Base-by-base conservation (phyloP, 768 basidiomycete genomes). In the Lentinus tigrinus region DNA sequence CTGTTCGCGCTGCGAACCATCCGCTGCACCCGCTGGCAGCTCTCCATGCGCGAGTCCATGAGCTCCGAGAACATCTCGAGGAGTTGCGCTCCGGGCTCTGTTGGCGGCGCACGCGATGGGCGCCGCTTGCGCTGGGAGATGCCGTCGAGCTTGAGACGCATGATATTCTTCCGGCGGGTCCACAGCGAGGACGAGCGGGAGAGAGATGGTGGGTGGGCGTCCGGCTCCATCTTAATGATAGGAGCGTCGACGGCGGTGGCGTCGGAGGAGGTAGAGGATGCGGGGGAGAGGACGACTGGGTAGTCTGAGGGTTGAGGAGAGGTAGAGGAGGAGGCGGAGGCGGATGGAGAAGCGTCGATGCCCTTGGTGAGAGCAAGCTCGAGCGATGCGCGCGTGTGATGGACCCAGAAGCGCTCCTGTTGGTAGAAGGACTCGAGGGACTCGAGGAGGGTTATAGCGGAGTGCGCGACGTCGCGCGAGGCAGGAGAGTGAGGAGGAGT, bases 31-130 rank as follows among this genome's bases (percentile, higher is more conserved):
- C 87, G 77, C 62, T 85, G 79, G 69, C 89, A 91, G 66, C 86
- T 89, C 70, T 89, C 88, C 80, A 91, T 84, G 54, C 89, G 80
- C 2, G 83, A 77, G 65, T 88, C 85, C 76, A 89, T 82, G 75
- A 91, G 84, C 58, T 82, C 80, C 56, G 85, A 85, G 66, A 87
- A 88, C 77, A 84, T 80, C 64, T 84, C 80, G 58, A 91, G 73
- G 52, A 91, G 78, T 53, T 77, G 81, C 26, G 84, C 79, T 43
- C 74, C 73, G 36, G 76, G 71, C 58, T 79, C 77, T n/a, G 67
- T 52, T 9, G 65, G 62, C 19, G 65, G 63, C 34, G 65, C 65
- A 65, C 68, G 62, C 64, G 62, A 42, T 28, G 64, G 69, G 31
- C 67, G 72, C 57, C 58, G 64, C 56, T 56, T 71, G 48, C 47